Evolutionary conservation across 2,329 filamentous ascomycete genomes (phyloP).

Genomic region (Fusarium liriodendri): DNA sequence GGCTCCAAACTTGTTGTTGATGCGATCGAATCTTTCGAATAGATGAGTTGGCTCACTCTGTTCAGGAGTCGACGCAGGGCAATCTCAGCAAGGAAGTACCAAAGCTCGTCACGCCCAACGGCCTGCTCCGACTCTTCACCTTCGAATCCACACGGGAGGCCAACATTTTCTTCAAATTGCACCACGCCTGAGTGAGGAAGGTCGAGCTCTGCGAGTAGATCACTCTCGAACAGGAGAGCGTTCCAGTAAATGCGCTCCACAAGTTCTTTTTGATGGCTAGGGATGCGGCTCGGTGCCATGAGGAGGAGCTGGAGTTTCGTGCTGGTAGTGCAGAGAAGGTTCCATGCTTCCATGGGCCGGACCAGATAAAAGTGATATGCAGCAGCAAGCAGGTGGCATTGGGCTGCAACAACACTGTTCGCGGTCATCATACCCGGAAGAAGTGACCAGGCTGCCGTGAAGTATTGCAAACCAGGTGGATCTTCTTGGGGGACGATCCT

Average conservation of each 20-base stretch:
- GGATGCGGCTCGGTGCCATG: constrained; percentile 77
- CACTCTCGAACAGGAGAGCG: constrained; percentile 81
- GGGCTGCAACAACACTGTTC: constrained; percentile 81
- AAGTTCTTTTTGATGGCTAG: constrained; percentile 76
- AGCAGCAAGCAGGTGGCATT: constrained; percentile 83
- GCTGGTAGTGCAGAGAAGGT: constrained; percentile 80
- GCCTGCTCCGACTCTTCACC: constrained; percentile 73
- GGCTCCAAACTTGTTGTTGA: constrained; percentile 80
- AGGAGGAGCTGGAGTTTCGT: constrained; percentile 84
- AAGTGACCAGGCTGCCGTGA: constrained; percentile 82
- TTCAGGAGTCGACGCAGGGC: constrained; percentile 81
- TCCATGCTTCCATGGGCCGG: constrained; percentile 86
- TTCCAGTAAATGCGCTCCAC: constrained; percentile 89
- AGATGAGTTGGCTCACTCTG: constrained; percentile 82
- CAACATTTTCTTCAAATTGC: constrained; percentile 83
- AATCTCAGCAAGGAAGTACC: constrained; percentile 89
- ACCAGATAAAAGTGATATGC: constrained; percentile 88
- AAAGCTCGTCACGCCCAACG: constrained; percentile 80
- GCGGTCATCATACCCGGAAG: constrained; percentile 83
- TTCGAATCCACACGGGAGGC: constrained; percentile 81
- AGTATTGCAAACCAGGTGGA: constrained; percentile 81
- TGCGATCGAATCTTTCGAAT: constrained; percentile 77
- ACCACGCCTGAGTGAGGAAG: constrained; percentile 86
- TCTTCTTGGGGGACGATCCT: constrained; percentile 75
- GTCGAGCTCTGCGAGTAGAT: constrained; percentile 82